These are phyloP conservation scores for Globomyces pollinis-pini DNA, from an alignment of 192 early-diverging fungal genomes.

Conservation along the genomic window DNA sequence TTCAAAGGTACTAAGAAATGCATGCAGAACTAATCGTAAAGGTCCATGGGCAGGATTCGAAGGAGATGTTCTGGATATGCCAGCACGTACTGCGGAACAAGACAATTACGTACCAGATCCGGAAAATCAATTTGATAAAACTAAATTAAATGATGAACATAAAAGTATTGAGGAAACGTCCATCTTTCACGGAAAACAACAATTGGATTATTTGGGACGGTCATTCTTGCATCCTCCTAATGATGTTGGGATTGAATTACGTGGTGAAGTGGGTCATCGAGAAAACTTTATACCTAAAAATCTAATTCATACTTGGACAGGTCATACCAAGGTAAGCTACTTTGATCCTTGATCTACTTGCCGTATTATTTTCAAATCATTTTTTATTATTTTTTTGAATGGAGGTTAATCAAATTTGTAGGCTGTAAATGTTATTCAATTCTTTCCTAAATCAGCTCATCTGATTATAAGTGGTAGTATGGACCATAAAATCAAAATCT, in stretches of 20 bases:
- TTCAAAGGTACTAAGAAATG: constrained; percentile 56
- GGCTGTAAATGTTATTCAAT: constrained; percentile 82
- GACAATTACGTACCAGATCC: constrained; percentile 2
- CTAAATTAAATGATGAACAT: not conserved
- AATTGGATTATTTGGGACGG: constrained; percentile 86
- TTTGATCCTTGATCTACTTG: not conserved
- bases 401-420: no score
- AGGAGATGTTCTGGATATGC: constrained; percentile 64
- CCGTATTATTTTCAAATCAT: no score
- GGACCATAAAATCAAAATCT: constrained; percentile 94
- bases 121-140: not conserved
- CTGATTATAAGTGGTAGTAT: constrained; percentile 83
- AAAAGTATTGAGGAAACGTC: constrained; percentile 54
- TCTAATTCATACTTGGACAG: constrained; percentile 84
- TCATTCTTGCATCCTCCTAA: constrained; percentile 95
- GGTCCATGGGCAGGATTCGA: constrained; percentile 96
- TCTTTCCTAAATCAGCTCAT: constrained; percentile 87
- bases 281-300: constrained; percentile 82
- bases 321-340: constrained; percentile 82
- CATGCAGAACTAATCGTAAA: constrained; percentile 57
- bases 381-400: no score
- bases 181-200: constrained; percentile 77
- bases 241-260: constrained; percentile 72
- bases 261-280: constrained; percentile 61
- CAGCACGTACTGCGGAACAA: constrained; percentile 11